Percentiles rank a stretch among this genome's conserved stretches.
These are phyloP conservation scores for Penicillium hordei DNA, from an alignment of 2,329 filamentous ascomycete genomes.

Conservation along the genomic window DNA sequence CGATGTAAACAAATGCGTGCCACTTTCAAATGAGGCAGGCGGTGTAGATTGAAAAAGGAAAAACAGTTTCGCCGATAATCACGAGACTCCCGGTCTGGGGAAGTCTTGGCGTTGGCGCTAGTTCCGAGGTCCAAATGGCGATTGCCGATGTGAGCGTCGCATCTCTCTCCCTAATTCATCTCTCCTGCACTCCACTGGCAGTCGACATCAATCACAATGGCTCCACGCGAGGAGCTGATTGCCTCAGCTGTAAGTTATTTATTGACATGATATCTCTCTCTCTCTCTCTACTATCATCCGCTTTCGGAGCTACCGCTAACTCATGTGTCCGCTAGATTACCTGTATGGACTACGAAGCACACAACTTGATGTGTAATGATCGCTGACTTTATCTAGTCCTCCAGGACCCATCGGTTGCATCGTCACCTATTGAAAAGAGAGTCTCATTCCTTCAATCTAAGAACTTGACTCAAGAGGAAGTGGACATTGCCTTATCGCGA, in stretches of 20 bases:
- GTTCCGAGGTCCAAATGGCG: constrained; percentile 41
- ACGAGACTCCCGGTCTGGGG: constrained; percentile 35
- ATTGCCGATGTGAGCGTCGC: constrained; percentile 27
- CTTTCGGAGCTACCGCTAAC: constrained; percentile 31
- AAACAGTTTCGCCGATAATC: constrained; percentile 26
- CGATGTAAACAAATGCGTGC: constrained; percentile 42
- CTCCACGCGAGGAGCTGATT: constrained; percentile 84
- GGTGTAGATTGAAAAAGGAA: constrained; percentile 25
- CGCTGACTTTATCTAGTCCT: constrained; percentile 62
- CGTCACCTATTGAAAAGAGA: constrained; percentile 87
- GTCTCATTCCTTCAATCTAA: constrained; percentile 93
- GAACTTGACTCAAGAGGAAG: constrained; percentile 94
- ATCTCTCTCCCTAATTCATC: constrained; percentile 18
- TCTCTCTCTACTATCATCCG: constrained; percentile 23
- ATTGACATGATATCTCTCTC: constrained; percentile 11
- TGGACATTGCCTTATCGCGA: constrained; percentile 78
- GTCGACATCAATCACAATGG: constrained; percentile 59
- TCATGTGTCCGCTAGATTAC: constrained; percentile 44
- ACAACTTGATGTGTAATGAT: constrained; percentile 4
- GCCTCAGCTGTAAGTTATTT: constrained; percentile 67
- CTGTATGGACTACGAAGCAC: constrained; percentile 43
- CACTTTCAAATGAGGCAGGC: constrained; percentile 29
- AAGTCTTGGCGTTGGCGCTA: constrained; percentile 27
- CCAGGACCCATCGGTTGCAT: constrained; percentile 87
- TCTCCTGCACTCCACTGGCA: constrained; percentile 10